Evolutionary conservation across 331 rosid species (phyloP), one percentile per base, ranked within the genome.

Genomic region (Acacia pycnantha): DNA sequence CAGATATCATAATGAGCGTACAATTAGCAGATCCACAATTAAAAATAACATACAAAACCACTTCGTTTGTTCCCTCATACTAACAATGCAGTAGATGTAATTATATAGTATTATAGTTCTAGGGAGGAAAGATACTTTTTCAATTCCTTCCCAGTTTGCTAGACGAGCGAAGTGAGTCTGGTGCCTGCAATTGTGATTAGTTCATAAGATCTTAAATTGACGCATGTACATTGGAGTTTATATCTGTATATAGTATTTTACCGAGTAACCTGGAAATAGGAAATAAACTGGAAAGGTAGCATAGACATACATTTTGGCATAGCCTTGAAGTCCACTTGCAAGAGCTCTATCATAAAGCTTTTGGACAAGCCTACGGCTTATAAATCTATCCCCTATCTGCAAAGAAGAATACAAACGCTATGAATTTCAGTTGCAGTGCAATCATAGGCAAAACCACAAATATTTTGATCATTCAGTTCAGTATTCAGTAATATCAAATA

Each of bases 321-420:
- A 96, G 79, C 93, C 97, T 88, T 91, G 91, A 85, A 96, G 96
- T 76, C 98, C 98, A 80, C 79, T 7, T 8, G 97, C 86, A 68
- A 96, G 97, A 77, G 98, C 97, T 85, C 88, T 90, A 84, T 94
- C 98, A 88, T 96, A 93, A 79, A 96, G 33, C 84, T 84, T 92
- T 79, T 96, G 99, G 74, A 92, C 89, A 70, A 86, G 86, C 95
- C 90, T 92, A 50, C 99, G 97, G 74, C 80, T 75, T 80, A 96
- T 96, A 88, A 93, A 96, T 87, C 99, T 89, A 82, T 92, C 97
- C 77, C 98, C 97, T 84, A 92, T 89, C 99, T 96, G 87, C 87
- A 80, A 41, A 86, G 21, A 31, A 76, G 78, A 56, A 68, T 18
- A 75, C 62, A 83, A 53, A 69, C 37, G 29, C 88, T 46, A 65